phyloP scores from a whole-genome alignment of 345 rosid species.

The Rhizophora mangle region DNA sequence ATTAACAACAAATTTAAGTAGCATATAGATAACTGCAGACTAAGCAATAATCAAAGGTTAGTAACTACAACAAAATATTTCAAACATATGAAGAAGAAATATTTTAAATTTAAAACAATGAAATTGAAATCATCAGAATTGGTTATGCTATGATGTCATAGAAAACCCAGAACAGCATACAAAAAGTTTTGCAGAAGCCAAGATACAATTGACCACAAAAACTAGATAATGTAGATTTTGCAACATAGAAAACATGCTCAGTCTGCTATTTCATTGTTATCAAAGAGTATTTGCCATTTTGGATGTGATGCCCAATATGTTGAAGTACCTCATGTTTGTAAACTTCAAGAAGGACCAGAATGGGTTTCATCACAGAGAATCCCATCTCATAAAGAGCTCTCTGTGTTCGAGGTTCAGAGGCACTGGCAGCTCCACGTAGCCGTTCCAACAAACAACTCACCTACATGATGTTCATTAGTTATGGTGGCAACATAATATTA shows the following conservation, averaged over 20 bases:
- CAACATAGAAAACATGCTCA: neutral
- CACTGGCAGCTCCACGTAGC: constrained; percentile 94
- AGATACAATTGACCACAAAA: constrained; percentile 1
- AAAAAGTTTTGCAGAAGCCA: constrained; percentile 4
- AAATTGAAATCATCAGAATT: neutral
- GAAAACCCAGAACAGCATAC: neutral
- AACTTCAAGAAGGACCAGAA: constrained; percentile 80
- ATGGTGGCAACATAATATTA: constrained; percentile 4
- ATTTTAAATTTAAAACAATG: neutral
- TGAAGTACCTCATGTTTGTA: constrained; percentile 86
- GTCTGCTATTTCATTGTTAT: neutral
- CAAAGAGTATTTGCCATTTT: neutral
- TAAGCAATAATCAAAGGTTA: constrained; percentile 39
- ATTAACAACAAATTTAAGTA: constrained; percentile 83
- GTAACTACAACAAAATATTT: neutral
- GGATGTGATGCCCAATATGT: neutral
- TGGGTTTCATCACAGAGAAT: constrained; percentile 60
- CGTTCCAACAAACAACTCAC: constrained; percentile 86
- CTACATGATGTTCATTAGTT: constrained; percentile 38
- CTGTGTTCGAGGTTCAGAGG: constrained; percentile 91
- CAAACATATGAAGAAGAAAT: neutral
- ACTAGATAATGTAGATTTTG: constrained; percentile 3
- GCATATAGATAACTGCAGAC: constrained; percentile 91
- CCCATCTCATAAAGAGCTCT: constrained; percentile 93
- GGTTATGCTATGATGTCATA: neutral